These are phyloP conservation scores for Alternaria alternata DNA, from an alignment of 2,329 filamentous ascomycete species.

Conservation along the genomic window DNA sequence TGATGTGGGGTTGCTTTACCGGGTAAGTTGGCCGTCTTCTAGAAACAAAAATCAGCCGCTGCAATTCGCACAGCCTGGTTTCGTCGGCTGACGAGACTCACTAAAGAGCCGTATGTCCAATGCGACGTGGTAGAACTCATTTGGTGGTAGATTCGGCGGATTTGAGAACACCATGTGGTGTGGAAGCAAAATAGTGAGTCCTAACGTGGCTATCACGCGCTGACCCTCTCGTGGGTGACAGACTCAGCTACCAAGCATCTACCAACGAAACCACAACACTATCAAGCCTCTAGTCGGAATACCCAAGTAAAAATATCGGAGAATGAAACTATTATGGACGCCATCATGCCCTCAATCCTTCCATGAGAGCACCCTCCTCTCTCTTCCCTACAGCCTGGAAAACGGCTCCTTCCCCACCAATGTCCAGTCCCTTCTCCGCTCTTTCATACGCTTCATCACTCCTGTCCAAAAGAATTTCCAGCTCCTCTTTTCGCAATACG, in stretches of 20 bases:
- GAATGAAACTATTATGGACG: background rate
- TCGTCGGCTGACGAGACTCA: background rate
- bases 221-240: background rate
- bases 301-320: background rate
- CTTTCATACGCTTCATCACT: slow-evolving; percentile 71
- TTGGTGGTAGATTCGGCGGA: background rate
- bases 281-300: background rate
- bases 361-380: slow-evolving; percentile 60
- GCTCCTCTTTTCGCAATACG: slow-evolving; percentile 77
- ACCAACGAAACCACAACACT: background rate
- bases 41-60: background rate
- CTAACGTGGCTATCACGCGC: background rate
- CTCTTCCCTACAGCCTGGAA: slow-evolving; percentile 87
- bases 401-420: slow-evolving; percentile 64
- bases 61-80: background rate
- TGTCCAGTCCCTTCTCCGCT: slow-evolving; percentile 80
- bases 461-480: slow-evolving; percentile 81
- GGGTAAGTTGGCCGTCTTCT: slow-evolving; percentile 7
- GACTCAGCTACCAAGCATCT: background rate
- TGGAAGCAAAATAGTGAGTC: background rate
- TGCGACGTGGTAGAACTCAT: background rate
- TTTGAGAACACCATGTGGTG: background rate
- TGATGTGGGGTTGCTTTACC: slow-evolving; percentile 4
- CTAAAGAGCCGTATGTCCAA: background rate
- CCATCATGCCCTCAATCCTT: slow-evolving; percentile 54